Evolutionary conservation across 176 grass and related monocot species (phyloP).

Genomic region (Phoenix dactylifera): DNA sequence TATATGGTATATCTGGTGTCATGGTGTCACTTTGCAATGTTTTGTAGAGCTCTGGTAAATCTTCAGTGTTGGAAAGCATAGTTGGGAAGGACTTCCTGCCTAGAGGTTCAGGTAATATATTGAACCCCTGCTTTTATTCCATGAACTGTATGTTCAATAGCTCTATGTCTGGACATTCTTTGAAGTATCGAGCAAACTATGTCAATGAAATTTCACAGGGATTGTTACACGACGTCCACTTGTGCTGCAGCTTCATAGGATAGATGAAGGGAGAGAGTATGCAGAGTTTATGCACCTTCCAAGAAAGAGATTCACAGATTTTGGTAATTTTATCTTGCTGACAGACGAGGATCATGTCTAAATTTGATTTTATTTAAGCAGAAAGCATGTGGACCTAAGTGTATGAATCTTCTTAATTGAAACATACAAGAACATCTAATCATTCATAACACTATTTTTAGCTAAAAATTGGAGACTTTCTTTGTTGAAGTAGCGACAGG

Average conservation of each 20-base stretch:
- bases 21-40: slow-evolving; percentile 1
- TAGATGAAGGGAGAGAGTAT: slow-evolving; percentile 81
- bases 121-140: too few relatives aligned
- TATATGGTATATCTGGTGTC: not conserved
- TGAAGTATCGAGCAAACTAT: too few relatives aligned
- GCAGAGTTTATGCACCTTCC: slow-evolving; percentile 97
- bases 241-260: slow-evolving; percentile 88
- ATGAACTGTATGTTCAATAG: too few relatives aligned
- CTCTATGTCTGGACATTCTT: too few relatives aligned
- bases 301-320: slow-evolving; percentile 90
- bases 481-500: too few relatives aligned
- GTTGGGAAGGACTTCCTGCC: slow-evolving; percentile 98
- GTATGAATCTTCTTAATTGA: too few relatives aligned
- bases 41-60: slow-evolving; percentile 90
- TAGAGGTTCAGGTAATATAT: slow-evolving; percentile 76
- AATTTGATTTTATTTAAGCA: too few relatives aligned
- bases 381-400: too few relatives aligned
- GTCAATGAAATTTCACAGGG: slow-evolving; percentile 37
- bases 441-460: too few relatives aligned
- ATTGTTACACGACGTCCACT: slow-evolving; percentile 92
- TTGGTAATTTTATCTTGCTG: slow-evolving; percentile 37
- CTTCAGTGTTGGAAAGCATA: slow-evolving; percentile 90
- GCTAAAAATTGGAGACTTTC: too few relatives aligned
- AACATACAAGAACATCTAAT: too few relatives aligned
- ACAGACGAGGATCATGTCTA: too few relatives aligned